Percentiles rank a stretch among this genome's conserved stretches.
These are phyloP conservation scores for Aureobasidium sp. DNA, from an alignment of 2,329 filamentous ascomycete species.

Conservation along the genomic window DNA sequence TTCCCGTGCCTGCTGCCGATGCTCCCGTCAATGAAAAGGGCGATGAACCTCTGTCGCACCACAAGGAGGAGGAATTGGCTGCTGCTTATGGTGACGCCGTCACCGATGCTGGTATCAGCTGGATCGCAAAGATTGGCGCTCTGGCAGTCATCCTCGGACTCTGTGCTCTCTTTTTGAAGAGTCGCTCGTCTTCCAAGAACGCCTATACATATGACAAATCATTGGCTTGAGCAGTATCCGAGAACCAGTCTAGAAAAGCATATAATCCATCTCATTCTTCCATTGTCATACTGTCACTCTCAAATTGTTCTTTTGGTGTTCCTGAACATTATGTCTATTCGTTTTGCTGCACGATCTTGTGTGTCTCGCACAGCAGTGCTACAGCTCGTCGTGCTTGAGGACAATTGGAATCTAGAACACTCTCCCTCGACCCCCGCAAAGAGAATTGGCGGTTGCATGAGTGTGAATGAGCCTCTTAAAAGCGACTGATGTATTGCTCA, in stretches of 20 bases:
- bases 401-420: no score
- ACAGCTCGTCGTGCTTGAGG: no score
- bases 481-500: no score
- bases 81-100: conserved; percentile 18
- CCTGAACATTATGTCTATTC: no score
- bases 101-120: conserved; percentile 33
- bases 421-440: no score
- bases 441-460: no score
- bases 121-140: conserved; percentile 40
- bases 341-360: no score
- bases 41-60: conserved; percentile 17
- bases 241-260: background rate
- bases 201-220: conserved; percentile 9
- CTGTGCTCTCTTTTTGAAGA: conserved; percentile 36
- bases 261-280: no score
- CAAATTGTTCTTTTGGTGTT: no score
- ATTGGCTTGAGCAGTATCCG: conserved; percentile 10
- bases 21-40: conserved; percentile 23
- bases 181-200: conserved; percentile 21
- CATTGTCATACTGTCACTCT: no score
- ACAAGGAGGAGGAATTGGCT: conserved; percentile 20
- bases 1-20: conserved; percentile 34
- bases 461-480: no score
- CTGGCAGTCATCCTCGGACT: conserved; percentile 37
- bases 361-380: no score